These are phyloP conservation scores for Alternaria gaisen DNA, from an alignment of 2,329 filamentous ascomycete species.

Conservation along the genomic window DNA sequence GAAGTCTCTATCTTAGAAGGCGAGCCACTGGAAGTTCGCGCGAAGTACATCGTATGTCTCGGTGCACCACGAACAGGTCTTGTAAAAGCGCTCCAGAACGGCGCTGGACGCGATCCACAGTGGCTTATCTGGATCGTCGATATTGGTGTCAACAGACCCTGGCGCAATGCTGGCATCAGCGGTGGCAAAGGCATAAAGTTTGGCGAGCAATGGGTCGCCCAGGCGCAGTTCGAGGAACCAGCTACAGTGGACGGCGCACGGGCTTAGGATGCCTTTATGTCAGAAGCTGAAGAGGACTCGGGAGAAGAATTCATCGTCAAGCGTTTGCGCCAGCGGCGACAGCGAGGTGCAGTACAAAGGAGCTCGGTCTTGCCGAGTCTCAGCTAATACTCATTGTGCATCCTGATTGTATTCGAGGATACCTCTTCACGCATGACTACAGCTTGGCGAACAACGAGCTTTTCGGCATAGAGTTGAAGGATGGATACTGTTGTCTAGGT, in stretches of 20 bases:
- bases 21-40: conserved; percentile 78
- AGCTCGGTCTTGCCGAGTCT: neutral
- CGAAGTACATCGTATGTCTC: conserved; percentile 83
- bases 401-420: too few species aligned
- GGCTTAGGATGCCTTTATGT: conserved; percentile 13
- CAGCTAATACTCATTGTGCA: neutral
- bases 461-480: neutral
- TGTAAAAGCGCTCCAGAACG: conserved; percentile 75
- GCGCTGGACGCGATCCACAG: conserved; percentile 60
- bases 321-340: neutral
- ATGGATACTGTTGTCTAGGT: neutral
- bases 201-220: conserved; percentile 84
- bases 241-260: neutral
- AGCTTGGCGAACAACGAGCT: neutral
- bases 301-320: neutral
- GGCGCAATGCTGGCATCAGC: conserved; percentile 84
- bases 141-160: conserved; percentile 84
- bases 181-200: conserved; percentile 88
- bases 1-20: conserved; percentile 72
- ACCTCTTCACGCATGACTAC: neutral
- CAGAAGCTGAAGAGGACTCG: neutral
- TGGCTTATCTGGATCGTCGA: conserved; percentile 89
- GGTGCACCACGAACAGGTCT: conserved; percentile 88
- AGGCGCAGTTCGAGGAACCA: conserved; percentile 61
- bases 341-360: neutral